These are phyloP conservation scores for Fusarium dimerum DNA, from an alignment of 2,329 filamentous ascomycete species.

Conservation along the genomic window DNA sequence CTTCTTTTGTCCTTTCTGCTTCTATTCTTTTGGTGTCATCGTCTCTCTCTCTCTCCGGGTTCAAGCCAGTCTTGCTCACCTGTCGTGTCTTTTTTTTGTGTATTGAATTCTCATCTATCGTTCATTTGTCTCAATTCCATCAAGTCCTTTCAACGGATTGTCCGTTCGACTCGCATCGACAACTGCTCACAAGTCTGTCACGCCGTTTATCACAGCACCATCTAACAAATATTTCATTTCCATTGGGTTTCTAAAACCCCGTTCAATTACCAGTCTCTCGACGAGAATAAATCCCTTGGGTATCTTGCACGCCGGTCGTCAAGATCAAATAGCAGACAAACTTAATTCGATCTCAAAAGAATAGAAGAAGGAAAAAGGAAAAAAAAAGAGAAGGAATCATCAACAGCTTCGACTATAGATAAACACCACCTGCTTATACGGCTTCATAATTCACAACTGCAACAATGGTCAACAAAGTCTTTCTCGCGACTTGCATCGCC, in stretches of 20 bases:
- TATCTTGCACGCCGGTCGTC: conserved; percentile 29
- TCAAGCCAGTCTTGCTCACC: conserved; percentile 1
- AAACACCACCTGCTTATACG: not conserved
- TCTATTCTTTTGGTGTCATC: conserved; percentile 1
- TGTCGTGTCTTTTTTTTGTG: conserved; percentile 9
- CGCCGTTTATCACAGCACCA: conserved; percentile 4
- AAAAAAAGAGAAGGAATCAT: not conserved
- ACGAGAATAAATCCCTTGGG: conserved; percentile 18
- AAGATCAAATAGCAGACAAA: conserved; percentile 8
- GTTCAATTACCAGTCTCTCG: conserved; percentile 23
- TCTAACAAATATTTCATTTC: conserved; percentile 6
- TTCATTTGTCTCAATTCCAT: conserved; percentile 3
- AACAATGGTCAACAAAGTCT: conserved; percentile 57
- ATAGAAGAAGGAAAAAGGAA: conserved; percentile 1
- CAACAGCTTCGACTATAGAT: not conserved
- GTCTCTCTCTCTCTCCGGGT: conserved; percentile 5
- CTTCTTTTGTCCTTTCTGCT: conserved; percentile 1
- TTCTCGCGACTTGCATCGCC: conserved; percentile 48
- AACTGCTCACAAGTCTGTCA: conserved; percentile 5
- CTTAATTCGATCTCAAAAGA: not conserved
- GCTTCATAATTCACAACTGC: not conserved
- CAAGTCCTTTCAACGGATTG: conserved; percentile 7
- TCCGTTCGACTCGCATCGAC: conserved; percentile 16
- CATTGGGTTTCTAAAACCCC: conserved; percentile 16
- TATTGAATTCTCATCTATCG: too few relatives aligned